Base-by-base conservation (phyloP, 208 protist species). In the Leptomonas pyrrhocoris region DNA sequence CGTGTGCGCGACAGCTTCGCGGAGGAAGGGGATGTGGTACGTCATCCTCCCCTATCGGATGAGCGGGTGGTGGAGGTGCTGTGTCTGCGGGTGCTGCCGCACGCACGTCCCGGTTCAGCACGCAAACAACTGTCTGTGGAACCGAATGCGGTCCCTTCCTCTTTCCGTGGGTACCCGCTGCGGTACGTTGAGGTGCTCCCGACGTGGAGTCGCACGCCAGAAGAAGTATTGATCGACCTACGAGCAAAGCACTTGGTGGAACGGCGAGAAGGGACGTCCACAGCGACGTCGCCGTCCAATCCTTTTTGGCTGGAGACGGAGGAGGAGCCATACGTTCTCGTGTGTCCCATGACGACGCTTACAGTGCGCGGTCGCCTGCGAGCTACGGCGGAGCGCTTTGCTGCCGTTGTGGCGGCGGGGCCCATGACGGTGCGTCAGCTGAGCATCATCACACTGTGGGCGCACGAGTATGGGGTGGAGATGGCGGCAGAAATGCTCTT, bases 381-480 rank as follows among this genome's bases (percentile, higher is more conserved):
- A 11, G 49, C 55, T n/a, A 25, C 82, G 7, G 65, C 78, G 23
- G 40, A 69, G 21, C 40, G 46, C 49, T 64, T 78, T 57, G 74
- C 61, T 49, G 59, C 34, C 56, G 68, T 31, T 49, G 74, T 64
- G 34, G 58, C 18, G n/a, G 56, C 18, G 23, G 27, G 45, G 5
- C 45, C 21, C 11, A 48, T 88, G 56, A 87, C 77, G 7, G 54
- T 92, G 30, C 58, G 58, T 21, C 43, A 81, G 34, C 73, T 86
- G 25, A 74, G 55, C 43, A 38, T 74, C 38, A 28, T 85, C 4
- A 71, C 58, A 23, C 48, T 93, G 56, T 93, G 87, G 84, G 77
- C 83, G 23, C 79, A 88, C 51, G 87, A 93, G 74, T 93, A 86
- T 59, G 84, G 84, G 3, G 60, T 21, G 3, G 31, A 18, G 19